A percentile compares a stretch with the other conserved stretches of the same genome.
Conservation (phyloP, 768 basidiomycete species). For the Tylopilus vinaceipallidus region DNA sequence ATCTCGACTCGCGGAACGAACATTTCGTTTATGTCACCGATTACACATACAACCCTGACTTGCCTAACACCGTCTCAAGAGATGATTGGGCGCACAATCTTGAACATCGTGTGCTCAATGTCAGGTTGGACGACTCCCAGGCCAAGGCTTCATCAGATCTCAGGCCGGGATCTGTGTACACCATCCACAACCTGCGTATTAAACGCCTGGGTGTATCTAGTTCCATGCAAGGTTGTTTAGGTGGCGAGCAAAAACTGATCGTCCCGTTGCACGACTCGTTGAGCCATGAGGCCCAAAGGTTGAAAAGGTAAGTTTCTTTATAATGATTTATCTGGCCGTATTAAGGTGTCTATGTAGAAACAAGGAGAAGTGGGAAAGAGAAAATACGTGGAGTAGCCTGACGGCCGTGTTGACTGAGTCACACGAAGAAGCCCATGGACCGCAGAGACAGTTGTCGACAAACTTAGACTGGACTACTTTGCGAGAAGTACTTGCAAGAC, state of each 20-base stretch:
- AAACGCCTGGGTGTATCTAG: constrained; percentile 18
- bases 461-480: constrained; percentile 28
- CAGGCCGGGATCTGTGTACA: constrained; percentile 40
- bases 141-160: constrained; percentile 38
- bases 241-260: constrained; percentile 30
- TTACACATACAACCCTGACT: constrained; percentile 51
- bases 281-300: constrained; percentile 14
- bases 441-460: not conserved
- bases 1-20: constrained; percentile 30
- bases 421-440: constrained; percentile 1
- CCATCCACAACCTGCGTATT: constrained; percentile 52
- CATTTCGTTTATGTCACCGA: constrained; percentile 60
- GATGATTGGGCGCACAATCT: constrained; percentile 44
- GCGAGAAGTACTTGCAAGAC: constrained; percentile 34
- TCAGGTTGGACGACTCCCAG: constrained; percentile 52
- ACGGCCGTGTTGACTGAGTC: not conserved
- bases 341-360: constrained; percentile 26
- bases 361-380: constrained; percentile 32
- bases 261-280: constrained; percentile 14
- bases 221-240: constrained; percentile 25
- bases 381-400: constrained; percentile 11
- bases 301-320: constrained; percentile 20
- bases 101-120: constrained; percentile 49
- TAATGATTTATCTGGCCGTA: not conserved
- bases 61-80: constrained; percentile 30